These are phyloP conservation scores for Suillus hirtellus DNA, from an alignment of 768 basidiomycete species.

Conservation along the genomic window DNA sequence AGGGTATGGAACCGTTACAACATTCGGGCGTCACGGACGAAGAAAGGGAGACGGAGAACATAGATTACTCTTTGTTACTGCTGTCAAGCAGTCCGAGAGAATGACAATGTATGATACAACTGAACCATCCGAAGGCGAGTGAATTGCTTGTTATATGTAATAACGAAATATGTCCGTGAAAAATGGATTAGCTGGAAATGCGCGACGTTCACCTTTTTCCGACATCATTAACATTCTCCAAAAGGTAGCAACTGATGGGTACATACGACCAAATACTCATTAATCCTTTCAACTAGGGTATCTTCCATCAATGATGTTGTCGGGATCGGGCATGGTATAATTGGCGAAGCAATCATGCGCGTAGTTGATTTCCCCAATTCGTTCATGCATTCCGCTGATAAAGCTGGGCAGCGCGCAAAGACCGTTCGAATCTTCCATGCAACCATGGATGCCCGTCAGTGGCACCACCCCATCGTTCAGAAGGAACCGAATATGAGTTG, in stretches of 20 bases:
- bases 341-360: conserved; percentile 47
- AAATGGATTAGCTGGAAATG: too few relatives aligned
- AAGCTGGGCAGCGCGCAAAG: conserved; percentile 43
- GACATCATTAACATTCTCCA: too few relatives aligned
- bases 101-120: too few relatives aligned
- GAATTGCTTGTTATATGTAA: too few relatives aligned
- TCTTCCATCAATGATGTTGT: conserved; percentile 41
- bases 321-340: conserved; percentile 44
- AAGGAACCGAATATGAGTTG: conserved; percentile 42
- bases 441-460: conserved; percentile 44
- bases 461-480: conserved; percentile 53
- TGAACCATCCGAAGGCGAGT: too few relatives aligned
- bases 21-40: too few relatives aligned
- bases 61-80: not conserved
- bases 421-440: conserved; percentile 41
- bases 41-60: too few relatives aligned
- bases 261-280: too few relatives aligned
- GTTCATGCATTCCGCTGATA: conserved; percentile 36
- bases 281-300: conserved; percentile 15
- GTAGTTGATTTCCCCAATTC: conserved; percentile 43
- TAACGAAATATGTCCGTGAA: too few relatives aligned
- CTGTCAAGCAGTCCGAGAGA: not conserved
- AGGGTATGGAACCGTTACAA: too few relatives aligned
- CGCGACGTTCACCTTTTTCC: too few relatives aligned
- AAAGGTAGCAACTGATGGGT: too few relatives aligned